phyloP scores from a whole-genome alignment of 768 basidiomycete genomes.

The Amanita jacksonii region DNA sequence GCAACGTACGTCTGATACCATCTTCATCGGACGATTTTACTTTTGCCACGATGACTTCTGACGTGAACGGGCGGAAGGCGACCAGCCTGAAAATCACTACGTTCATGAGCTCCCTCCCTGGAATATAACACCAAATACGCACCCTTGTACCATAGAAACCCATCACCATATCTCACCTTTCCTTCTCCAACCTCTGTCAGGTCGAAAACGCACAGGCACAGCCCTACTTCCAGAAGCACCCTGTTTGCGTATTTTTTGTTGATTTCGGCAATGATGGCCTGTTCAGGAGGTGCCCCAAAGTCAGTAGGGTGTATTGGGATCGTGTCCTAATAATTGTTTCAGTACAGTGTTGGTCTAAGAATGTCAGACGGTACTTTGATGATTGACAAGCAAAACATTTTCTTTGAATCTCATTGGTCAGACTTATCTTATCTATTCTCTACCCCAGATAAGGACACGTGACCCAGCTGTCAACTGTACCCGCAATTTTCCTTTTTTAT shows the following conservation, averaged over 20 bases:
- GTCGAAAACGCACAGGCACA: slow-evolving; percentile 88
- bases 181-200: slow-evolving; percentile 82
- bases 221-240: slow-evolving; percentile 81
- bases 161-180: slow-evolving; percentile 90
- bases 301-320: slow-evolving; percentile 83
- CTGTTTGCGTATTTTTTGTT: slow-evolving; percentile 96
- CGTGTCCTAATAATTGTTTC: slow-evolving; percentile 90
- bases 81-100: slow-evolving; percentile 83
- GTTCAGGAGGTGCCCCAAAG: slow-evolving; percentile 68
- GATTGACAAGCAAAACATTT: slow-evolving; percentile 39
- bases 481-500: no score
- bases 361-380: slow-evolving; percentile 24
- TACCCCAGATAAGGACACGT: slow-evolving; percentile 10
- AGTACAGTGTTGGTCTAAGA: neutral
- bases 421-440: slow-evolving; percentile 13
- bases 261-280: slow-evolving; percentile 75
- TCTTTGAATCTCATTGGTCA: neutral
- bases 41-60: slow-evolving; percentile 84
- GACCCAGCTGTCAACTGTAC: no score
- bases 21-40: slow-evolving; percentile 82
- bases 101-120: slow-evolving; percentile 5
- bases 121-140: slow-evolving; percentile 11
- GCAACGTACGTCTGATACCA: slow-evolving; percentile 71
- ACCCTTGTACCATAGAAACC: slow-evolving; percentile 93
- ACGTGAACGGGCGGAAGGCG: slow-evolving; percentile 84